Percentiles rank a stretch among this genome's conserved stretches.
phyloP scores from a whole-genome alignment of 1,284 basidiomycete genomes.

The Retiboletus flavoniger region DNA sequence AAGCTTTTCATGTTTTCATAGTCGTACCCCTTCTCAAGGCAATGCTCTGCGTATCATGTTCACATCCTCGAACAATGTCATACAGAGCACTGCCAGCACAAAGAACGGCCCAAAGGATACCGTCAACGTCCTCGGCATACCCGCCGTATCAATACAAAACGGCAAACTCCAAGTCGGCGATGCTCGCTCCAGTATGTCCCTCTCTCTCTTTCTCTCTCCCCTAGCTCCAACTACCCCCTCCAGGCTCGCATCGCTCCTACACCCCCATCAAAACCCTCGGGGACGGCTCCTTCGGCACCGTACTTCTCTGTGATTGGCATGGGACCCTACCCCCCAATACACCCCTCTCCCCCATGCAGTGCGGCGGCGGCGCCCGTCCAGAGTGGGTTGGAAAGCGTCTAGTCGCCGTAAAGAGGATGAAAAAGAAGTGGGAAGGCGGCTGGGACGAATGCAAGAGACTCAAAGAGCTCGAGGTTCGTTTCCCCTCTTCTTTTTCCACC shows the following conservation, averaged over 20 bases:
- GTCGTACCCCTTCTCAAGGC: constrained; percentile 33
- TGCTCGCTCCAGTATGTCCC: constrained; percentile 61
- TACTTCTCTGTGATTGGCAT: constrained; percentile 99
- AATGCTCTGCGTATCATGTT: constrained; percentile 67
- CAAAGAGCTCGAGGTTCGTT: constrained; percentile 90
- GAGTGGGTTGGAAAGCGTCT: constrained; percentile 95
- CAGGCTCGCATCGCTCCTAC: constrained; percentile 59
- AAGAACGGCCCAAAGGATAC: constrained; percentile 47
- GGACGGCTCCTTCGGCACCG: constrained; percentile 96
- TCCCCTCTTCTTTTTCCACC: constrained; percentile 14
- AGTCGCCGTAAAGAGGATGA: constrained; percentile 98
- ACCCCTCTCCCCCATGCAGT: constrained; percentile 88
- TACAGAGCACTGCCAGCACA: constrained; percentile 34
- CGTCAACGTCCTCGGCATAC: constrained; percentile 65
- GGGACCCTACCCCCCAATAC: constrained; percentile 88
- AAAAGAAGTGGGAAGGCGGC: constrained; percentile 93
- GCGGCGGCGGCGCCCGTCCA: constrained; percentile 81
- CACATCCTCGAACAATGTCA: constrained; percentile 53
- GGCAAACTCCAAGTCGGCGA: constrained; percentile 68
- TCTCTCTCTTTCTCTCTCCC: constrained; percentile 11
- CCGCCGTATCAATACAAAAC: constrained; percentile 67
- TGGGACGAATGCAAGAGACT: constrained; percentile 96
- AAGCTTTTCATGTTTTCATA: constrained; percentile 32
- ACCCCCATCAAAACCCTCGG: constrained; percentile 86
- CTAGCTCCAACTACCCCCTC: neutral